These are phyloP conservation scores for Schizophyllum amplum DNA, from an alignment of 1,284 basidiomycete genomes.

Conservation along the genomic window DNA sequence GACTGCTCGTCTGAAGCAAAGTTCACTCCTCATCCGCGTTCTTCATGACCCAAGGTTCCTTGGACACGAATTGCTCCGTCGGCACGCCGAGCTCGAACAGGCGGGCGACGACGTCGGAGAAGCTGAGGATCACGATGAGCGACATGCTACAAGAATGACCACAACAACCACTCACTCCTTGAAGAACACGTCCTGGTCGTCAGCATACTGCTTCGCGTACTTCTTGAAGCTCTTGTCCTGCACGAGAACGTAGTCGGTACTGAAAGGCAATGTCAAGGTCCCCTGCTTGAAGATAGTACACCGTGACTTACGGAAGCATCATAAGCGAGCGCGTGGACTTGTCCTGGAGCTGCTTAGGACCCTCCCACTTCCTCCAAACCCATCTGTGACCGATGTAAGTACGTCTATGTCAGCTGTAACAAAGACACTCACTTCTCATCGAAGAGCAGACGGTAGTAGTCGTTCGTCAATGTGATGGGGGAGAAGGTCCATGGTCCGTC, in stretches of 20 bases:
- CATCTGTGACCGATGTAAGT: slow-evolving; percentile 32
- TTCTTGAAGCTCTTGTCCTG: slow-evolving; percentile 89
- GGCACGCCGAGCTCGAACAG: slow-evolving; percentile 91
- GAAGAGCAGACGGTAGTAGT: slow-evolving; percentile 84
- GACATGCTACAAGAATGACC: background rate
- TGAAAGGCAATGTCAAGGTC: slow-evolving; percentile 19
- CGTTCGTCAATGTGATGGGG: slow-evolving; percentile 83
- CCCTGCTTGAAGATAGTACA: background rate
- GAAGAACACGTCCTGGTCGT: slow-evolving; percentile 81
- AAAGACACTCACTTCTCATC: slow-evolving; percentile 66
- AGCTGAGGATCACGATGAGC: slow-evolving; percentile 40
- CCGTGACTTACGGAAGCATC: slow-evolving; percentile 90
- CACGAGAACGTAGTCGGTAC: slow-evolving; percentile 76
- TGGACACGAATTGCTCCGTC: slow-evolving; percentile 57
- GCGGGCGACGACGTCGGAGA: slow-evolving; percentile 66
- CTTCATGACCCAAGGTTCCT: slow-evolving; percentile 69
- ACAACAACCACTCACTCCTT: slow-evolving; percentile 57
- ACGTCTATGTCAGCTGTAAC: slow-evolving; percentile 2
- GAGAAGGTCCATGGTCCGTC: slow-evolving; percentile 91
- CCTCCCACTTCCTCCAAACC: slow-evolving; percentile 84
- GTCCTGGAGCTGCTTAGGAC: slow-evolving; percentile 92
- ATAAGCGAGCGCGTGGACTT: slow-evolving; percentile 85
- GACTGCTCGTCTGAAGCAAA: background rate
- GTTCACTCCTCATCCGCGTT: slow-evolving; percentile 47
- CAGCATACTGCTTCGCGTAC: slow-evolving; percentile 76